These are phyloP conservation scores for Erodium texanum DNA, from an alignment of 441 rosid species.

Conservation along the genomic window DNA sequence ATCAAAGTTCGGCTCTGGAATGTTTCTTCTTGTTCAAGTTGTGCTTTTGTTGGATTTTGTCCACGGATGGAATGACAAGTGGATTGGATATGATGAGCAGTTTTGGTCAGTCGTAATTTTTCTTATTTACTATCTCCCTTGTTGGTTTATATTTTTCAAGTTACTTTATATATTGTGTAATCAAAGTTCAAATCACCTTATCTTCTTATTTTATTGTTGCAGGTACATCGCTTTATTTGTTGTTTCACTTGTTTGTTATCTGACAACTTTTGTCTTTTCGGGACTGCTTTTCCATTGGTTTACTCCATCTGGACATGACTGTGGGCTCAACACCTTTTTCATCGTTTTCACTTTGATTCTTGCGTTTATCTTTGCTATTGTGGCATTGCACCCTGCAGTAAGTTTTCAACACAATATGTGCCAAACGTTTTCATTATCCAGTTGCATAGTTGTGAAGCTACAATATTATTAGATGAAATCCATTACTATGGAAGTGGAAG, in stretches of 20 bases:
- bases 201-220: too few relatives aligned
- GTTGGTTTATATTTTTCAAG: too few relatives aligned
- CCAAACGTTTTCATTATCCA: background rate
- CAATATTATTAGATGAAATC: too few relatives aligned
- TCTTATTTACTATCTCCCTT: background rate
- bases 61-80: conserved; percentile 89
- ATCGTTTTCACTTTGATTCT: conserved; percentile 80
- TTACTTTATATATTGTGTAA: too few relatives aligned
- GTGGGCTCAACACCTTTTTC: conserved; percentile 91
- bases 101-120: conserved; percentile 51
- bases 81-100: conserved; percentile 94
- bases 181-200: too few relatives aligned
- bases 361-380: conserved; percentile 54
- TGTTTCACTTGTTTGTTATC: conserved; percentile 71
- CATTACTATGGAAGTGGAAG: too few relatives aligned
- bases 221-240: conserved; percentile 85
- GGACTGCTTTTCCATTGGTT: conserved; percentile 90
- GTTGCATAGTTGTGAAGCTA: background rate
- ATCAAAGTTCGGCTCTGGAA: conserved; percentile 86
- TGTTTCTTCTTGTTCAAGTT: conserved; percentile 87
- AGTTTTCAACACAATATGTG: too few relatives aligned
- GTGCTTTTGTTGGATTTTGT: conserved; percentile 69
- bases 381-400: conserved; percentile 82
- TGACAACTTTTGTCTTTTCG: conserved; percentile 64
- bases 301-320: conserved; percentile 88